phyloP scores from a whole-genome alignment of 345 rosid species.

The Erucastrum elatum region DNA sequence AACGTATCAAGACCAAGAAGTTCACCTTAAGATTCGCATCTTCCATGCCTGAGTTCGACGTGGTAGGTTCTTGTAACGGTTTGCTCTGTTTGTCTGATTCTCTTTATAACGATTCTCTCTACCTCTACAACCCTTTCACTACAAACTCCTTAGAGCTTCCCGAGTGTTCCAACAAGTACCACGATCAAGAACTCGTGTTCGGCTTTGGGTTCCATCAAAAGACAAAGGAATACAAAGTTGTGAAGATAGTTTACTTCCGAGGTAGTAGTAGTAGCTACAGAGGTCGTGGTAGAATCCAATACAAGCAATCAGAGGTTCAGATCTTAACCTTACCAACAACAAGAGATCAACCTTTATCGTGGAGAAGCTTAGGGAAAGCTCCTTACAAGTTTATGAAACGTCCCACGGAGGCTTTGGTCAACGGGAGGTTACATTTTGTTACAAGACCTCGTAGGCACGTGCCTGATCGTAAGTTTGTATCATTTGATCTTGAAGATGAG shows the following conservation, averaged over 20 bases:
- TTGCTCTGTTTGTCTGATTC: constrained; percentile 58
- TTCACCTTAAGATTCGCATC: constrained; percentile 42
- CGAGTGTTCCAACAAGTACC: constrained; percentile 33
- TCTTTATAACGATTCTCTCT: constrained; percentile 42
- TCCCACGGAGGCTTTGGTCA: constrained; percentile 66
- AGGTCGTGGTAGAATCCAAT: constrained; percentile 41
- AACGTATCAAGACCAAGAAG: constrained; percentile 42
- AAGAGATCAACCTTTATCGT: constrained; percentile 31
- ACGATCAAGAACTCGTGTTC: constrained; percentile 53
- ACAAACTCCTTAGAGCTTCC: constrained; percentile 49
- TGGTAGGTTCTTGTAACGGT: constrained; percentile 65
- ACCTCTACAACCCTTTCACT: constrained; percentile 63
- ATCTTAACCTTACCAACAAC: constrained; percentile 48
- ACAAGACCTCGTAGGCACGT: constrained; percentile 58
- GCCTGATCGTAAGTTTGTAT: constrained; percentile 63
- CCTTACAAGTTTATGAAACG: constrained; percentile 55
- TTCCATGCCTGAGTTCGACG: constrained; percentile 50
- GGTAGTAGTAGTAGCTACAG: constrained; percentile 16
- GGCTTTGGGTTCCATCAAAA: constrained; percentile 60
- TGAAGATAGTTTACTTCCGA: constrained; percentile 59
- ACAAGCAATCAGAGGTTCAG: constrained; percentile 57
- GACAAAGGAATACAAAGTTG: constrained; percentile 57
- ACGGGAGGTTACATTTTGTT: constrained; percentile 83
- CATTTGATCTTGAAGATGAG: constrained; percentile 76
- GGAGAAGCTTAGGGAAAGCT: constrained; percentile 79